Conservation (phyloP, 495 filamentous ascomycete genomes). For the Symbiotaphrina buchneri region DNA sequence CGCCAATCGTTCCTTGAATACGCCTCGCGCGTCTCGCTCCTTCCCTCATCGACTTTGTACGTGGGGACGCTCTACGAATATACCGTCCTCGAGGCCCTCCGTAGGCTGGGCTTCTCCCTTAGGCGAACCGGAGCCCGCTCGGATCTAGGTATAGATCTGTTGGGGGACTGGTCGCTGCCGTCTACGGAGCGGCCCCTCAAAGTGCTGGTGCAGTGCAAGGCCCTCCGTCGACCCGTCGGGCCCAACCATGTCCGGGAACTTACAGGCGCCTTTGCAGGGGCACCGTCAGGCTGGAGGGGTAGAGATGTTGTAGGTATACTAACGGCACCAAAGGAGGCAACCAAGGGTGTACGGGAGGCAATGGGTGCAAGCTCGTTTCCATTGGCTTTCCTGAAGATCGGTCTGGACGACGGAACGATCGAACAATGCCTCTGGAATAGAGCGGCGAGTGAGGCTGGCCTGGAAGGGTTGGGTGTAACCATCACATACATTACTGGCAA, state of each 20-base stretch:
- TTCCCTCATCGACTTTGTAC: conserved; percentile 26
- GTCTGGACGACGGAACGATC: conserved; percentile 19
- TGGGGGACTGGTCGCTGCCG: conserved; percentile 41
- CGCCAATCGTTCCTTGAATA: conserved; percentile 51
- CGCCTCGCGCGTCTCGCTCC: conserved; percentile 30
- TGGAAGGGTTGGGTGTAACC: conserved; percentile 4
- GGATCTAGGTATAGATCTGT: conserved; percentile 4
- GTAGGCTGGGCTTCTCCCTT: conserved; percentile 15
- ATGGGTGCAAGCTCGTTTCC: conserved; percentile 42
- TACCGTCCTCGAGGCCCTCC: conserved; percentile 28
- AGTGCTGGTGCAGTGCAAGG: conserved; percentile 71
- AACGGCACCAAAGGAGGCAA: conserved; percentile 25
- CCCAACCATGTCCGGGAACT: conserved; percentile 63
- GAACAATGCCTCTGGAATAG: conserved; percentile 51
- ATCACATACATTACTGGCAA: background rate
- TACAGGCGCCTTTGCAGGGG: conserved; percentile 54
- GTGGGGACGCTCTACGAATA: conserved; percentile 59
- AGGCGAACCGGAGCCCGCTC: conserved; percentile 36
- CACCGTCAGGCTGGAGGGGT: conserved; percentile 44
- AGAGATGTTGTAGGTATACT: conserved; percentile 38
- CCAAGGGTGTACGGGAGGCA: conserved; percentile 38
- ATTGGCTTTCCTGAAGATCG: conserved; percentile 32
- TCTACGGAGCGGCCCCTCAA: conserved; percentile 19
- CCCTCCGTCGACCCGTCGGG: conserved; percentile 24
- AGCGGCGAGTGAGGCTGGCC: conserved; percentile 17